phyloP scores from a whole-genome alignment of 352 stramenopile genomes.

The Pythium utonaiense region DNA sequence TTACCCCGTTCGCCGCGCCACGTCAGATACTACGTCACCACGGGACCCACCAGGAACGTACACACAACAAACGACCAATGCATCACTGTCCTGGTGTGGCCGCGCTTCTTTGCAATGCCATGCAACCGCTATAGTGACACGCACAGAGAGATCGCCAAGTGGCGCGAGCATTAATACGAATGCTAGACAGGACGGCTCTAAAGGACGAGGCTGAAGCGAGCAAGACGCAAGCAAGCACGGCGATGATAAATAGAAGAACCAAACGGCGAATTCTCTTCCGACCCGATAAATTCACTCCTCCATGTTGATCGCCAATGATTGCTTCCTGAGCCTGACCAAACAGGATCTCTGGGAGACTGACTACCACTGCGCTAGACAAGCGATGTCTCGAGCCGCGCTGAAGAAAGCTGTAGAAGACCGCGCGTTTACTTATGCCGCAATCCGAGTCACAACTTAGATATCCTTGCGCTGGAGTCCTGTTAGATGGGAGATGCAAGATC shows the following conservation, averaged over 20 bases:
- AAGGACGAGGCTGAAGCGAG: not conserved
- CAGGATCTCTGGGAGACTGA: constrained; percentile 7
- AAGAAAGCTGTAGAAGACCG: constrained; percentile 71
- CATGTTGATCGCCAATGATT: constrained; percentile 23
- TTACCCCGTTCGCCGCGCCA: too few relatives aligned
- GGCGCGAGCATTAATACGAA: not conserved
- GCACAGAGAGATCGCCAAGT: too few relatives aligned
- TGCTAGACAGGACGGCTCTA: too few relatives aligned
- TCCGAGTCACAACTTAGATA: constrained; percentile 74
- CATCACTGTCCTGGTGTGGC: too few relatives aligned
- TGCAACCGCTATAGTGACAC: too few relatives aligned
- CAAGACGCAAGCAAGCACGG: not conserved
- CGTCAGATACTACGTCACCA: too few relatives aligned
- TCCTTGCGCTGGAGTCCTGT: constrained; percentile 90
- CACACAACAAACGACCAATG: too few relatives aligned
- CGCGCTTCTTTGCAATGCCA: too few relatives aligned
- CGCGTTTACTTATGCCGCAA: constrained; percentile 71
- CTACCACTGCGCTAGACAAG: constrained; percentile 18
- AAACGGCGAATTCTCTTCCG: constrained; percentile 22
- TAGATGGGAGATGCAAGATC: not conserved
- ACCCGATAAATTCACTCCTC: constrained; percentile 28
- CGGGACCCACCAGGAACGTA: too few relatives aligned
- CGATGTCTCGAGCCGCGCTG: constrained; percentile 19
- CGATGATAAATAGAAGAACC: constrained; percentile 24
- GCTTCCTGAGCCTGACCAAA: constrained; percentile 6